Percentiles rank a stretch among this genome's conserved stretches.
Conservation (phyloP, 176 grass and related monocot species). For the Aechmea fasciata region DNA sequence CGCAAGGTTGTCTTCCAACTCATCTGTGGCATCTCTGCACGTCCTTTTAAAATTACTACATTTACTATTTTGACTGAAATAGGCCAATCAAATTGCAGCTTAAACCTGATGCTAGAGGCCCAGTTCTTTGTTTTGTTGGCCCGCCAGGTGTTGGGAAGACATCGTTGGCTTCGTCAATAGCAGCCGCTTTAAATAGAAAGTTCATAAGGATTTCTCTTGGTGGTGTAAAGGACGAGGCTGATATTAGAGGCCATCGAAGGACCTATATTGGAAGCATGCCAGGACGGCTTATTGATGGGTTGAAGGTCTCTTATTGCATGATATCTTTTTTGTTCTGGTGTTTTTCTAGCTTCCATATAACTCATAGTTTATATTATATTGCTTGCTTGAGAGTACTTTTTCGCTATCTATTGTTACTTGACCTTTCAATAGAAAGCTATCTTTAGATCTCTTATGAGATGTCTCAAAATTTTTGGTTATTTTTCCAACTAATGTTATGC, state of each 20-base stretch:
- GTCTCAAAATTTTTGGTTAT: not conserved
- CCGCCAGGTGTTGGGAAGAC: conserved; percentile 99
- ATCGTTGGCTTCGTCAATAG: conserved; percentile 95
- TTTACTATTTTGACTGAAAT: conserved; percentile 16
- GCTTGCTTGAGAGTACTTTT: not conserved
- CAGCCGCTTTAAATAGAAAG: conserved; percentile 72
- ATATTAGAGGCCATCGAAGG: conserved; percentile 95
- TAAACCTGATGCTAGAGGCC: conserved; percentile 93
- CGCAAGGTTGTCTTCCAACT: conserved; percentile 59
- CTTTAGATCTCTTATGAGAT: not conserved
- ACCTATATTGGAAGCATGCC: conserved; percentile 99
- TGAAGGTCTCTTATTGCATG: conserved; percentile 50
- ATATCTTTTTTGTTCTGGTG: not conserved
- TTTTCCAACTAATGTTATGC: not conserved
- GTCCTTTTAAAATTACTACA: conserved; percentile 8
- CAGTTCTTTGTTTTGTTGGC: conserved; percentile 93
- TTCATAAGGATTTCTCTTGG: conserved; percentile 97
- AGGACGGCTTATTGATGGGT: conserved; percentile 88
- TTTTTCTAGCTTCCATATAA: not conserved
- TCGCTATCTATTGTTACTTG: not conserved
- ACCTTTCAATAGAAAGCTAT: not conserved
- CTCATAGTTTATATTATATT: not conserved
- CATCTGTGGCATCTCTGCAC: conserved; percentile 1
- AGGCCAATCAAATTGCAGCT: conserved; percentile 46
- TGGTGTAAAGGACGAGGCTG: conserved; percentile 97